Evolutionary conservation across 805 yeast genomes (phyloP).

Genomic region (Candida takata): DNA sequence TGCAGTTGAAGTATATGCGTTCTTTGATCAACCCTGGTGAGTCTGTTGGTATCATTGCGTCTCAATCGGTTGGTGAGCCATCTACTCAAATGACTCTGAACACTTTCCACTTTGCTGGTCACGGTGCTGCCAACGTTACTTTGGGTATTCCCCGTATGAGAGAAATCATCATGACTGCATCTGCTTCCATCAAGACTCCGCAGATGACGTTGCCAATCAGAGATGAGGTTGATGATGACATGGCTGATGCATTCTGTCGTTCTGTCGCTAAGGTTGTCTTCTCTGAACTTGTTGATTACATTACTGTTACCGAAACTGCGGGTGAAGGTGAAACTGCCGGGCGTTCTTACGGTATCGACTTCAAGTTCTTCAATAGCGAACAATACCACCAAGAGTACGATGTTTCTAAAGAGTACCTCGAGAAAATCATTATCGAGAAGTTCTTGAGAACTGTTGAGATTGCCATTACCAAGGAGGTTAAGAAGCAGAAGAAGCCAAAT

Average conservation of each 20-base stretch:
- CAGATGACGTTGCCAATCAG: conserved; percentile 92
- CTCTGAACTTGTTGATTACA: conserved; percentile 83
- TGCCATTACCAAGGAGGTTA: conserved; percentile 72
- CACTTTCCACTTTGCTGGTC: conserved; percentile 98
- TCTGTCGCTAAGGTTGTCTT: conserved; percentile 77
- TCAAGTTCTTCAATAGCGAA: conserved; percentile 64
- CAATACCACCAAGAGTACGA: conserved; percentile 90
- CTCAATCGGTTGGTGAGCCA: conserved; percentile 98
- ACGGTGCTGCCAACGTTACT: conserved; percentile 99
- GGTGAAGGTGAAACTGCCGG: conserved; percentile 47
- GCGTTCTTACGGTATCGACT: conserved; percentile 68
- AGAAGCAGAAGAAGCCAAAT: conserved; percentile 58
- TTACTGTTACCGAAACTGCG: conserved; percentile 82
- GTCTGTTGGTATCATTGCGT: conserved; percentile 96
- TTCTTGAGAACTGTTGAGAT: conserved; percentile 69
- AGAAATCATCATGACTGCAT: conserved; percentile 99
- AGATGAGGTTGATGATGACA: conserved; percentile 71
- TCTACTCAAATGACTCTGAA: conserved; percentile 98
- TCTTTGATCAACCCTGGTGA: conserved; percentile 95
- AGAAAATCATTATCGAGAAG: conserved; percentile 51
- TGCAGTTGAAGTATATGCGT: conserved; percentile 98
- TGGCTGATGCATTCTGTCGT: conserved; percentile 91
- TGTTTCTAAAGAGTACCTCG: conserved; percentile 72
- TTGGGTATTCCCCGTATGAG: conserved; percentile 99
- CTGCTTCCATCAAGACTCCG: conserved; percentile 93